These are phyloP conservation scores for Sclerotinia nivalis DNA, from an alignment of 2,329 filamentous ascomycete species.

Conservation along the genomic window DNA sequence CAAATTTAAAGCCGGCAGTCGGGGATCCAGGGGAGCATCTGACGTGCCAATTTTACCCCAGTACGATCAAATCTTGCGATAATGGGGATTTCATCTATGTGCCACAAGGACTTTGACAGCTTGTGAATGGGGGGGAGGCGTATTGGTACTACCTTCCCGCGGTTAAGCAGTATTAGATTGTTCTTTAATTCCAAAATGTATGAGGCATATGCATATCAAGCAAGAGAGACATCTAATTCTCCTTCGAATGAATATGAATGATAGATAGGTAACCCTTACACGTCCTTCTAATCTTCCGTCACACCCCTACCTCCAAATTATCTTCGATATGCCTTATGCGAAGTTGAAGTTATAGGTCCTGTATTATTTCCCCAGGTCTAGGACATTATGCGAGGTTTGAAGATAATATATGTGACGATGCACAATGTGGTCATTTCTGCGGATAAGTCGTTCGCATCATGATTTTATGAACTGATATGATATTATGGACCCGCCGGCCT, in stretches of 20 bases:
- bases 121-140: not conserved
- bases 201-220: not conserved
- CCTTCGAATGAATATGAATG: too few species aligned
- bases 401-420: not conserved
- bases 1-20: not conserved
- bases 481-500: slow-evolving; percentile 1
- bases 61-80: not conserved
- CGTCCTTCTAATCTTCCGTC: not conserved
- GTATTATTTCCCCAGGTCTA: not conserved
- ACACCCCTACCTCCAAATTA: not conserved
- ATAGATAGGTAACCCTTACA: not conserved
- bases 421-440: not conserved
- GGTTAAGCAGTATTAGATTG: not conserved
- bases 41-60: not conserved
- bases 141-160: not conserved
- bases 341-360: not conserved
- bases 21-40: not conserved
- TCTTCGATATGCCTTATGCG: not conserved
- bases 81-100: not conserved
- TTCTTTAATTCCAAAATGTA: not conserved
- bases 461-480: slow-evolving; percentile 1
- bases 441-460: not conserved
- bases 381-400: not conserved
- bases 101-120: not conserved
- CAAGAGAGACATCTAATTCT: not conserved